Base-by-base conservation (phyloP, 148 eudicot species). In the Rhododendron ferrugineum region DNA sequence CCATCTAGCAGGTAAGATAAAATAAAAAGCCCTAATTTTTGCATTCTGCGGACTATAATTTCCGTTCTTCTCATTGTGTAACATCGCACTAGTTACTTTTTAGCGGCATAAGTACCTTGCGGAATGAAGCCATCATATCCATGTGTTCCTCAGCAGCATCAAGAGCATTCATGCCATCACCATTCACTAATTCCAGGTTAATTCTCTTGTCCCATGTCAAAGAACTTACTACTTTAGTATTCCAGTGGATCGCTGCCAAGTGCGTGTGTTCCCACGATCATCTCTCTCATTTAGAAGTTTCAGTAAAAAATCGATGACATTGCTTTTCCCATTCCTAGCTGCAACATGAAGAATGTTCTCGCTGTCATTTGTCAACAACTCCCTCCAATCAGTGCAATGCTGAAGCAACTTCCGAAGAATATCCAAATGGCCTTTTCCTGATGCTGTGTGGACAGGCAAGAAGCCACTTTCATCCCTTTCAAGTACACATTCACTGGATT, bases 191-290 rank as follows among this genome's bases (percentile, higher is more conserved):
- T 8, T 36, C 40, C 20, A 87, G 68, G 2, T 81, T n/a, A 28
- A 87, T 88, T 44, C 87, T 85, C 30, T 81, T 60, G 54, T 89
- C 89, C 91, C 85, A 77, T 52, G 89, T 82, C 28, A 89, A 62
- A 58, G 34, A 52, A 28, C 36, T 72, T 28, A 87, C 86, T 0
- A 88, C 47, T 81, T 73, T 84, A 22, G 87, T 79, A 54, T 82
- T 84, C 64, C 83, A 82, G 10, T 80, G 72, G 9, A 62, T 74
- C 11, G 83, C 68, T 11, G 91, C 87, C 84, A 85, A 26, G 84
- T 86, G 90, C 75, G 85, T 3, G 89, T 85, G 83, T 86, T 88
- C 0, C 89, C 89, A 15, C 26, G 15, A 30, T 26, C 47, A 62
- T 62, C 70, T 23, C 28, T n/a, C 70, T 23, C 70, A 8, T 62